Conservation (phyloP, 495 filamentous ascomycete genomes). For the Saxophila tyrrhenica region DNA sequence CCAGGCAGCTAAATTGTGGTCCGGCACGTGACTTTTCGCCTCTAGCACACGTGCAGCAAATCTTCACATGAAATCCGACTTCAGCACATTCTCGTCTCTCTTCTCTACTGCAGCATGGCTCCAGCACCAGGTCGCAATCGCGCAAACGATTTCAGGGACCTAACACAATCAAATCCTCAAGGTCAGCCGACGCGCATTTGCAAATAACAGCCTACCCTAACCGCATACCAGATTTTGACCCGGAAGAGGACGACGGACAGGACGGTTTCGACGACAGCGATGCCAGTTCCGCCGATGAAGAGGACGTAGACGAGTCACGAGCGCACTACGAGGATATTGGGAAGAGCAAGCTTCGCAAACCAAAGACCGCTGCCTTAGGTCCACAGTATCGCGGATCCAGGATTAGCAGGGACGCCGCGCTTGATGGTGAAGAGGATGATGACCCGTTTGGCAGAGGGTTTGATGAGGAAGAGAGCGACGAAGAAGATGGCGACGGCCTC, state of each 20-base stretch:
- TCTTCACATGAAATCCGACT: background rate
- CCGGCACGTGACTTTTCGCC: background rate
- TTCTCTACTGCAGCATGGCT: background rate
- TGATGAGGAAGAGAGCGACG: slow-evolving; percentile 20
- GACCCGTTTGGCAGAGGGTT: slow-evolving; percentile 35
- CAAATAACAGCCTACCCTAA: slow-evolving; percentile 4
- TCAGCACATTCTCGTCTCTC: background rate
- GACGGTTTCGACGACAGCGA: slow-evolving; percentile 43
- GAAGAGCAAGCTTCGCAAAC: slow-evolving; percentile 75
- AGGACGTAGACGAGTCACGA: slow-evolving; percentile 43
- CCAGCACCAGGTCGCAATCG: background rate
- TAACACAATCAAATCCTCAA: background rate
- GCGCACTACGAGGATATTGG: slow-evolving; percentile 81
- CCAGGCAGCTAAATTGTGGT: no score
- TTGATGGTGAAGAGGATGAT: slow-evolving; percentile 34
- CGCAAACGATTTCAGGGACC: background rate
- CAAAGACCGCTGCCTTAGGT: slow-evolving; percentile 52
- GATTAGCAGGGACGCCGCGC: slow-evolving; percentile 60
- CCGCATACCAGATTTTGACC: slow-evolving; percentile 62
- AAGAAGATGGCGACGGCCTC: slow-evolving; percentile 29
- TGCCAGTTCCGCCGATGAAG: slow-evolving; percentile 36
- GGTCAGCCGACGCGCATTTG: no score
- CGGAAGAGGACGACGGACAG: slow-evolving; percentile 51
- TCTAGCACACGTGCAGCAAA: background rate
- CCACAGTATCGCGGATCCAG: slow-evolving; percentile 71